Base-by-base conservation (phyloP, 225 moss, liverwort and hornwort species). In the Pleurozium schreberi region DNA sequence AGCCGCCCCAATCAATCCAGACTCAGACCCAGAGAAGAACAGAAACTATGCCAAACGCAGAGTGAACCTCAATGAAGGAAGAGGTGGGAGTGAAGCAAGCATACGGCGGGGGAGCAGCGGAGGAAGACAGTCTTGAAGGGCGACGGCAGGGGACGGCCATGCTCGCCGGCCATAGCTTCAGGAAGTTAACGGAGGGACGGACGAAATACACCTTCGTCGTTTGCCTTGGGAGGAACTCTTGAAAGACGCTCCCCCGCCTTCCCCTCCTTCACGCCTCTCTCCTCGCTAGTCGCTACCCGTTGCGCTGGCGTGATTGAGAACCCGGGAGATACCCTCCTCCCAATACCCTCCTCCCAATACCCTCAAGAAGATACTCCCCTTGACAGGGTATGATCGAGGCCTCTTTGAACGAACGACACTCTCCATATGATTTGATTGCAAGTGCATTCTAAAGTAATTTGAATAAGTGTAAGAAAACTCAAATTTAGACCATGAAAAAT, bases 51-150 rank as follows among this genome's bases (percentile, higher is more conserved):
- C 60, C 60, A n/a, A 62, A 83, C 67, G n/a, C 50, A 84, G 47
- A 53, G 62, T n/a, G 50, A 47, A 88, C 58, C 62, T 63, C 31
- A 43, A 63, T 23, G 33, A n/a, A 79, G 59, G 10, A 68, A 50
- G 27, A 14, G 26, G 16, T 47, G 52, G 61, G 45, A 42, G 34
- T 43, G 80, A 19, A 50, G 36, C 60, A 40, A 79, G 84, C 91
- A 70, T 89, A 96, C 95, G 38, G 88, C 93, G 15, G 93, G 88
- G 75, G 96, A 93, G 91, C 98, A 98, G 91, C 94, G 94, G 62
- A 96, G 52, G 36, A 96, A 71, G 58, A 93, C 75, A 40, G 78
- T 84, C 90, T 92, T 95, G 75, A 98, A 70, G 67, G 96, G 85
- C 28, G 95, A 92, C 22, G 94, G 90, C 49, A 94, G 57, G 33